These are phyloP conservation scores for Apiospora hydei DNA, from an alignment of 2,329 filamentous ascomycete species.

Conservation along the genomic window DNA sequence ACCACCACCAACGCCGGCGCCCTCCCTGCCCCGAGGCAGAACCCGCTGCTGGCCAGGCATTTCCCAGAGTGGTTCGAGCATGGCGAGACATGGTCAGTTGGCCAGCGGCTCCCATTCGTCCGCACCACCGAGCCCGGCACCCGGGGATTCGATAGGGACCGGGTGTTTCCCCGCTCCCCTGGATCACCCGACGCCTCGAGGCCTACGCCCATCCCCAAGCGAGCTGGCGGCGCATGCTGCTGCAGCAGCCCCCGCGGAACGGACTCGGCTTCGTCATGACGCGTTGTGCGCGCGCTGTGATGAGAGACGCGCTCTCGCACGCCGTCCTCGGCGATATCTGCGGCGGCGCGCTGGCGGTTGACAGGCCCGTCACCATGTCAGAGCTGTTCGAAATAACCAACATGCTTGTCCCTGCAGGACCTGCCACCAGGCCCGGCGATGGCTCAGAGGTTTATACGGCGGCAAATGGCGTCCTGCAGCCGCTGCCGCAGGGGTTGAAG, in stretches of 20 bases:
- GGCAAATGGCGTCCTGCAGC: neutral
- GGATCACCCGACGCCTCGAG: neutral
- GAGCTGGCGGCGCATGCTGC: slow-evolving; percentile 27
- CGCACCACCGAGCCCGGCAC: slow-evolving; percentile 1
- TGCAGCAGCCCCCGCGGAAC: slow-evolving; percentile 29
- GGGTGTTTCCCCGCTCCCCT: neutral
- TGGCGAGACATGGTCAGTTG: neutral
- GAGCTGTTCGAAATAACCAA: neutral
- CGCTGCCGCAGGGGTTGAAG: neutral
- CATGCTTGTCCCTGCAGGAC: neutral
- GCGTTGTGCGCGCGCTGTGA: neutral
- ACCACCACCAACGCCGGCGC: neutral
- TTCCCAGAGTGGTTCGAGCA: slow-evolving; percentile 20
- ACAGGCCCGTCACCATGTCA: neutral
- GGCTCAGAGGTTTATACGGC: no score
- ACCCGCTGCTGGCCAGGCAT: slow-evolving; percentile 3
- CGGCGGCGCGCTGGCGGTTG: neutral
- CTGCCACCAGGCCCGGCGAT: neutral
- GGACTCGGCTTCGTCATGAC: slow-evolving; percentile 30
- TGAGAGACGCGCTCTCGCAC: neutral
- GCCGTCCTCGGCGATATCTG: no score
- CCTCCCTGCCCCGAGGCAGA: neutral
- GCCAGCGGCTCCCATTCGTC: neutral
- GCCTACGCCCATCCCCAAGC: neutral
- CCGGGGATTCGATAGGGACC: neutral